Evolutionary conservation across 768 basidiomycete species (phyloP), one percentile per base, ranked within the genome.

Genomic region (Lenzites betulinus): DNA sequence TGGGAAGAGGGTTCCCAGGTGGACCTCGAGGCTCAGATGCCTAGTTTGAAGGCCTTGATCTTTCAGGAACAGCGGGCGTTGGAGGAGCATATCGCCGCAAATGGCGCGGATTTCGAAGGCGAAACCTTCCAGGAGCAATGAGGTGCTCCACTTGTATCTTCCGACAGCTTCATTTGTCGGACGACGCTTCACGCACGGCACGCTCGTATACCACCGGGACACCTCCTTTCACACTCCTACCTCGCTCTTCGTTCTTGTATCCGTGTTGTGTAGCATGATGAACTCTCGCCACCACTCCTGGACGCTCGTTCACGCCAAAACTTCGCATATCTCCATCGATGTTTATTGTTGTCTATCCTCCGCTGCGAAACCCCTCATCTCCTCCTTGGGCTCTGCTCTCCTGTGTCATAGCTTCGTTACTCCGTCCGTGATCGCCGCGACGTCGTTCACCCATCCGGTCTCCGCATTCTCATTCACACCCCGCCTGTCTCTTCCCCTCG

Each of bases 1-100:
- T 95, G 91, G 92, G 68, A 75, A 3, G 88, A 91, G 70, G 78
- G 79, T 54, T 73, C 78, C 0, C 79, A 80, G 44, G 87, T 92
- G 18, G 78, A 84, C 33, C 75, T 93, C 44, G 67, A 73, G 13
- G 78, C 78, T 1, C 88, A 90, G 65, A 78, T 93, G 9, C 79
- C 82, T 2, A 75, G 74, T 33, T 68, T 91, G 36, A 89, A 87
- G 72, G 82, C 78, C 8, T 77, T 82, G 57, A 83, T 85, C 65
- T 11, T 5, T 4, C 80, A 80, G 52, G 71, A 70, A 25, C 65
- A 67, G 28, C 69, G 67, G 30, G 70, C 64, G 5, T 12, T 56
- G 36, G 66, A 68, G 42, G 60, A 58, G 36, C 38, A 38, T 7
- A 6, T 38, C 18, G 23, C 56, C 6, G 64, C 56, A 7, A 53